Evolutionary conservation across 495 filamentous ascomycete genomes (phyloP), one percentile per base, ranked within the genome.

Genomic region (Penicillium herquei): DNA sequence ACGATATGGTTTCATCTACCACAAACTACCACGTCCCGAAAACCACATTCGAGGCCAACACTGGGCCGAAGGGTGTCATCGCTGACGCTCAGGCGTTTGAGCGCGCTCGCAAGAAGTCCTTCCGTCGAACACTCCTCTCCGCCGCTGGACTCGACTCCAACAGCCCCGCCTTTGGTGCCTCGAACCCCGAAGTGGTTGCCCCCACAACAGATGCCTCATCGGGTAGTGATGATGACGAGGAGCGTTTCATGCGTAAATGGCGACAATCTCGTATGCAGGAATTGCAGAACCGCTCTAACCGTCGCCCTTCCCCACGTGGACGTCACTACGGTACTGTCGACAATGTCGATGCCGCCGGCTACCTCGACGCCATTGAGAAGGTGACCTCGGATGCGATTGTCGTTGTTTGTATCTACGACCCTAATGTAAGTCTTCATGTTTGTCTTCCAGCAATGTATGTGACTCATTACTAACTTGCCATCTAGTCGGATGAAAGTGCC

Each of bases 31-130:
- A 78, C 49, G 61, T 77, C 37, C 74, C 78, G 46, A 76, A 87
- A 65, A 86, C 79, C 13, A 81, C 82, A 49, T 93, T 87, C 73
- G 85, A 94, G 62, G 83, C 83, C 57, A 89, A 94, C 63, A 95
- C 95, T n/a, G 94, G 94, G 26, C 95, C 96, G 52, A 98, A 98
- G 76, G 94, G 94, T 60, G 94, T 98, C 70, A 97, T 98, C 57
- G 92, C 95, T 59, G 94, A 98, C 66, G 94, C 94, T 21, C 84
- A 89, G 57, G 86, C 89, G 50, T 98, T 92, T 66, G 92, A 97
- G 71, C 83, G 86, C 50, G 91, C 92, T 10, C 84, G 84, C 49
- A 87, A 86, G 60, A 78, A 74, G 58, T 88, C 82, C 46, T 79
- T 81, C 67, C 78, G 79, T 32, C 64, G 67, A 42, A 81, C 79